These are phyloP conservation scores for Lasiosphaeriaceae sp. DNA, from an alignment of 495 filamentous ascomycete genomes.

Conservation along the genomic window DNA sequence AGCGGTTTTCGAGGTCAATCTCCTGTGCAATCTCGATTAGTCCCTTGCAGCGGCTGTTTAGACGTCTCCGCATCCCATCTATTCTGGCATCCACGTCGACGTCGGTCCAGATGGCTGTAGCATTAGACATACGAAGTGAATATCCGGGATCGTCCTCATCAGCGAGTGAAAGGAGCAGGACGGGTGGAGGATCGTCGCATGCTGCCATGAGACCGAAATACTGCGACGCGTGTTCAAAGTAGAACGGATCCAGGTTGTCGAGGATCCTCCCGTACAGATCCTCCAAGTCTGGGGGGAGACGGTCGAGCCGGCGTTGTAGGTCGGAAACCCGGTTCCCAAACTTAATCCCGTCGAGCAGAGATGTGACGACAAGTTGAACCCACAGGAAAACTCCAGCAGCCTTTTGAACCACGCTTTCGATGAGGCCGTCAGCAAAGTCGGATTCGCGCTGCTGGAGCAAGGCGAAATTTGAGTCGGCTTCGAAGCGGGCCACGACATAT, in stretches of 20 bases:
- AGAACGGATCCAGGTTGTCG: slow-evolving; percentile 21
- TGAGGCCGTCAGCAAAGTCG: slow-evolving; percentile 1
- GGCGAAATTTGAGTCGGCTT: slow-evolving; percentile 11
- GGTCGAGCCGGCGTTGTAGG: slow-evolving; percentile 14
- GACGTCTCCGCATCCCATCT: not conserved
- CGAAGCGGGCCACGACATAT: slow-evolving; percentile 20
- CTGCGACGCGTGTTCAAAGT: slow-evolving; percentile 21
- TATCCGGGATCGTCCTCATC: slow-evolving; percentile 26
- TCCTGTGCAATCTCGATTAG: too few relatives aligned
- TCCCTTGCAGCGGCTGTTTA: too few relatives aligned
- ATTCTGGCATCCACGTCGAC: too few relatives aligned
- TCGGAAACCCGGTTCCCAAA: slow-evolving; percentile 20
- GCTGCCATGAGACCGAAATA: slow-evolving; percentile 20
- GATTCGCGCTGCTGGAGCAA: not conserved
- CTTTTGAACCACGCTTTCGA: slow-evolving; percentile 15
- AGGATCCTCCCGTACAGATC: slow-evolving; percentile 17
- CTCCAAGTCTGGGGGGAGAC: slow-evolving; percentile 23
- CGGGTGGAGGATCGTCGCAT: not conserved
- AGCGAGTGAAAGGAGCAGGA: slow-evolving; percentile 22
- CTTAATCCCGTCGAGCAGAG: slow-evolving; percentile 15
- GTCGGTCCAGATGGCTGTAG: too few relatives aligned
- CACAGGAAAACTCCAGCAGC: slow-evolving; percentile 30
- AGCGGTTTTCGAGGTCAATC: too few relatives aligned
- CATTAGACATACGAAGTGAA: too few relatives aligned
- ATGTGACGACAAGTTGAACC: slow-evolving; percentile 27